Conservation (phyloP, 345 rosid genomes). For the Eucalyptus curtisii region DNA sequence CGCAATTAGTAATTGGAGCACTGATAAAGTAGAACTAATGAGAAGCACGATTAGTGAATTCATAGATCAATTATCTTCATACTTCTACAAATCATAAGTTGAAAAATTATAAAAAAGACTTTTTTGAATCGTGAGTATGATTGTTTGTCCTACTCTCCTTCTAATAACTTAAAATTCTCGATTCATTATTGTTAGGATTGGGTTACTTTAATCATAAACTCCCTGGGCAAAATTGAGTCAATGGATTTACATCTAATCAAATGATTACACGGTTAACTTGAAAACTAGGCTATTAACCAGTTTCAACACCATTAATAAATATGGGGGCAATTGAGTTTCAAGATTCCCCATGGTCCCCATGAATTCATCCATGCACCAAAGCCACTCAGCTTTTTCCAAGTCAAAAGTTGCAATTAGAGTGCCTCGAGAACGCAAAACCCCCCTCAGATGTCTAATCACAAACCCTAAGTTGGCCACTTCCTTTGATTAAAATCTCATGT, state of each 20-base stretch:
- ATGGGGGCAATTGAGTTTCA: neutral
- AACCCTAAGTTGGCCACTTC: neutral
- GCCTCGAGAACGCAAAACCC: conserved; percentile 12
- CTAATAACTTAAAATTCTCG: neutral
- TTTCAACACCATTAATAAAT: neutral
- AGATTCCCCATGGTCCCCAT: conserved; percentile 13
- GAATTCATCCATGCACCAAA: conserved; percentile 8
- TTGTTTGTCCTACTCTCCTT: neutral
- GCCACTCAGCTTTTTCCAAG: conserved; percentile 1
- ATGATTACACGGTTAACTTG: conserved; percentile 10
- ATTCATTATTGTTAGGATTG: neutral
- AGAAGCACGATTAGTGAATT: neutral
- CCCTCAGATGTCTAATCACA: conserved; percentile 11
- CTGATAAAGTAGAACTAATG: neutral
- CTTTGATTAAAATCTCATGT: conserved; percentile 2
- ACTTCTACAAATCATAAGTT: neutral
- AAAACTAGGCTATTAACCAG: conserved; percentile 1
- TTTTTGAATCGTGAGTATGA: neutral
- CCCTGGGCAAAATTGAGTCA: neutral
- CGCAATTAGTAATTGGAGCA: neutral
- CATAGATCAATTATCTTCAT: neutral
- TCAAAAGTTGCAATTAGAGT: conserved; percentile 38
- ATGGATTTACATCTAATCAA: neutral
- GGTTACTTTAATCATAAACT: neutral
- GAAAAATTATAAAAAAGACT: neutral